Base-by-base conservation (phyloP, 106 monocot species). In the Acorus calamus region DNA sequence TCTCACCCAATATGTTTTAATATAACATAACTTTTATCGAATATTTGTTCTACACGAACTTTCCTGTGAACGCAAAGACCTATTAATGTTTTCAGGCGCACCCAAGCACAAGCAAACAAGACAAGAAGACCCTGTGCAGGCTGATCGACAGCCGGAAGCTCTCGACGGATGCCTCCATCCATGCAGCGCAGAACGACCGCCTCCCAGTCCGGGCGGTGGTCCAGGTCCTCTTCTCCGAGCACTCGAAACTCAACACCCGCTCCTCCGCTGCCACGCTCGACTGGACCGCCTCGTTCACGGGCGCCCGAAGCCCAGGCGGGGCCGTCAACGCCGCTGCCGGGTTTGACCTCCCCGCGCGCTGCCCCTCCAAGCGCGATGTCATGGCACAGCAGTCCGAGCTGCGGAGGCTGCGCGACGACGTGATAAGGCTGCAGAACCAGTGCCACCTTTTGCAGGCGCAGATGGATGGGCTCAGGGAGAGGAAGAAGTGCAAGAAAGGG, bases 161-260 rank as follows among this genome's bases (percentile, higher is more conserved):
- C 10, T 66, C 85, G 1, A 53, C 84, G 14, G 92, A 92, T 57
- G 88, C 88, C 0, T 67, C 88, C 14, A 56, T 73, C 55, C 92
- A 92, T 10, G 92, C 92, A 42, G 66, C 82, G n/a, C 84, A 83
- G 67, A 92, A 88, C 72, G 85, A 88, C 42, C 82, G 92, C 59
- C 75, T 92, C 50, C 92, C 92, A 0, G 77, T 92, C 55, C 81
- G 92, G 0, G 74, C 80, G 0, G 85, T 78, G 2, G 70, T 92
- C 47, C 85, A 88, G 53, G 80, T 92, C 0, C 79, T 88, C 65
- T 83, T 88, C 66, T 82, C 85, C 4, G 85, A 92, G 64, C 74
- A 87, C 45, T 57, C 66, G 49, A 85, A 78, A 66, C 70, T 88
- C 12, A 71, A 68, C 71, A 74, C 85, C 10, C 57, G 59, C 2